Evolutionary conservation across 2,329 filamentous ascomycete species (phyloP), one percentile per base, ranked within the genome.

Genomic region (Verticillium nonalfalfae): DNA sequence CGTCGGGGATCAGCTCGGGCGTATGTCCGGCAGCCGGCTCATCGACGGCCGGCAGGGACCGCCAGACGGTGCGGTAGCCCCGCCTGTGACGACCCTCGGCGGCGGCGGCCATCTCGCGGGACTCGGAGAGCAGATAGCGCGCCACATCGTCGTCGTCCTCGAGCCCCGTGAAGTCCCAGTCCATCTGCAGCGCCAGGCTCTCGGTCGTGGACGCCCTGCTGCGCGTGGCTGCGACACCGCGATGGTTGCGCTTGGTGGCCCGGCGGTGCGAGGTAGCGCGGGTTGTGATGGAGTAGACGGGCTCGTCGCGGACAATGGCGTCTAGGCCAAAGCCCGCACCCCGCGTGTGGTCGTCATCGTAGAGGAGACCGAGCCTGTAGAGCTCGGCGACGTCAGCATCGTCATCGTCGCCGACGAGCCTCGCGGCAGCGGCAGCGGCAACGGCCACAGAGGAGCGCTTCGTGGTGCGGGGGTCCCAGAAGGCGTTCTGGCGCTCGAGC

Each of bases 401-500:
- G 11, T 77, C 72, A 33, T 26, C 13, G 4, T 21, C 75, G 11
- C 76, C 72, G 40, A 9, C 13, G 1, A 21, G 15, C 13, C 14
- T 15, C 15, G 34, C 15, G n/a, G 58, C 14, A 26, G 26, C 26
- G 26, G 26, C 26, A 26, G 26, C 26, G 26, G 26, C 26, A 26
- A 26, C 26, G 26, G 26, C 26, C 26, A 26, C 26, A 26, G 26
- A 4, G 26, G 26, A 26, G 39, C 58, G 61, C 68, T 74, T 78
- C 58, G 70, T 64, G 0, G 77, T 80, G 21, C 70, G 70, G 4
- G 70, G 69, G 56, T 79, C 77, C 55, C 75, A 71, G 50, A 82
- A 82, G 6, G 79, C 79, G 54, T 80, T 78, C 65, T 81, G 75
- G 10, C 79, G 71, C 64, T 79, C 78, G 26, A 81, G 72, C 1